Conservation (phyloP, 352 stramenopile species). For the Halophytophthora batemanensis region DNA sequence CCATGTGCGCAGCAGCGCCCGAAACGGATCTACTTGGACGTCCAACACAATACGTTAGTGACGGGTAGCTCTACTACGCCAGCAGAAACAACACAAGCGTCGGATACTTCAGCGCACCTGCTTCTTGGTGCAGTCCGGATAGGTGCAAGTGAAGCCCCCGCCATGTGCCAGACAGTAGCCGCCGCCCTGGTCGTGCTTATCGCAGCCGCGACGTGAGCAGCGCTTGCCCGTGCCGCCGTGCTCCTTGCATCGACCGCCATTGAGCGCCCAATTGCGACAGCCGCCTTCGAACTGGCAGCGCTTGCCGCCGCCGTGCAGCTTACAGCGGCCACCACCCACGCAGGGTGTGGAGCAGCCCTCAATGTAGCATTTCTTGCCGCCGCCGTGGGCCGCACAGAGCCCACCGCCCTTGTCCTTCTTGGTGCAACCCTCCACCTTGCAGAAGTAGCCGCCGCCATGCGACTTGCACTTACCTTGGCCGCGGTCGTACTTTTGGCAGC, state of each 20-base stretch:
- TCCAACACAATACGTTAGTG: conserved; percentile 5
- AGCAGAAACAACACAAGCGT: too few relatives aligned
- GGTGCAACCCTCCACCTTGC: conserved; percentile 63
- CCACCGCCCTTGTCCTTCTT: conserved; percentile 87
- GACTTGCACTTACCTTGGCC: conserved; percentile 79
- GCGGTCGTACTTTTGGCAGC: conserved; percentile 74
- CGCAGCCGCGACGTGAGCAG: conserved; percentile 58
- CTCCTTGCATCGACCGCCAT: conserved; percentile 69
- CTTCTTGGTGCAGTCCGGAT: conserved; percentile 76
- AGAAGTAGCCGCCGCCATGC: conserved; percentile 81
- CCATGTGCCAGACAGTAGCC: conserved; percentile 74
- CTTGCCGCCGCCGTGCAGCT: conserved; percentile 59
- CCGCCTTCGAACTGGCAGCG: conserved; percentile 39
- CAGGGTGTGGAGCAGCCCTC: conserved; percentile 63
- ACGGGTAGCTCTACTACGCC: background rate
- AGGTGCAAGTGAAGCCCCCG: conserved; percentile 63
- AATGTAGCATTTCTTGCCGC: conserved; percentile 80
- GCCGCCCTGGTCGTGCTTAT: conserved; percentile 80
- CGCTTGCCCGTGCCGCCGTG: conserved; percentile 70
- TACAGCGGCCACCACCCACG: conserved; percentile 70
- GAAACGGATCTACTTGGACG: conserved; percentile 45
- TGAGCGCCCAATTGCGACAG: conserved; percentile 66
- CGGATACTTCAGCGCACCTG: too few relatives aligned
- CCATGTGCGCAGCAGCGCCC: conserved; percentile 74
- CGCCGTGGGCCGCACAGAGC: conserved; percentile 72